Conservation (phyloP, 2,329 filamentous ascomycete species). For the Fusarium mangiferae region DNA sequence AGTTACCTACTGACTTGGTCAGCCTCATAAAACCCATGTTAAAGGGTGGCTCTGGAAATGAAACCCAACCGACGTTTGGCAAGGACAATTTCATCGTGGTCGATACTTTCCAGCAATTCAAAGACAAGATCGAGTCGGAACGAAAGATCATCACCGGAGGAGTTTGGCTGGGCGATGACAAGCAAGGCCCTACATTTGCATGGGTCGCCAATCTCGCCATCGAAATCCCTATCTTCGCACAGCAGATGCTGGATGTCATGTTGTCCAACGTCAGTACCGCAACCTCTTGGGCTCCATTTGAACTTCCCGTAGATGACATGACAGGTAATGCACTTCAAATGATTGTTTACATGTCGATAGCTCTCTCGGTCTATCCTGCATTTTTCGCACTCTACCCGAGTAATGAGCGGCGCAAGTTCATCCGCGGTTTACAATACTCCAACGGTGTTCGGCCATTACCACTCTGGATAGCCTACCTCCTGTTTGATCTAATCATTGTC, state of each 20-base stretch:
- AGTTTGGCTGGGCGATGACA: slow-evolving; percentile 76
- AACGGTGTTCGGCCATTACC: slow-evolving; percentile 87
- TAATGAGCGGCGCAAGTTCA: slow-evolving; percentile 80
- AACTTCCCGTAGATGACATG: slow-evolving; percentile 74
- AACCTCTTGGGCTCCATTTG: slow-evolving; percentile 79
- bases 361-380: slow-evolving; percentile 80
- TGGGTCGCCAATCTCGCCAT: slow-evolving; percentile 74
- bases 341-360: slow-evolving; percentile 83
- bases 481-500: slow-evolving; percentile 83
- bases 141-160: slow-evolving; percentile 78
- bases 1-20: slow-evolving; percentile 48
- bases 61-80: slow-evolving; percentile 30
- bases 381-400: slow-evolving; percentile 92
- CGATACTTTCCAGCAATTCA: slow-evolving; percentile 74
- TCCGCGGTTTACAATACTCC: slow-evolving; percentile 88
- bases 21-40: slow-evolving; percentile 56
- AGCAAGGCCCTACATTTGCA: slow-evolving; percentile 71
- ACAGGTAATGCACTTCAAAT: slow-evolving; percentile 81
- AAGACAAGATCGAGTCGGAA: slow-evolving; percentile 68
- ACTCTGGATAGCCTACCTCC: slow-evolving; percentile 84
- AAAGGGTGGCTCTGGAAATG: slow-evolving; percentile 33
- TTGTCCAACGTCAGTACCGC: slow-evolving; percentile 75
- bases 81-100: slow-evolving; percentile 52
- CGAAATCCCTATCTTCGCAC: slow-evolving; percentile 67
- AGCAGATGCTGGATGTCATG: slow-evolving; percentile 74